These are phyloP conservation scores for Hymenochaete sp. DNA, from an alignment of 1,284 basidiomycete genomes.

Conservation along the genomic window DNA sequence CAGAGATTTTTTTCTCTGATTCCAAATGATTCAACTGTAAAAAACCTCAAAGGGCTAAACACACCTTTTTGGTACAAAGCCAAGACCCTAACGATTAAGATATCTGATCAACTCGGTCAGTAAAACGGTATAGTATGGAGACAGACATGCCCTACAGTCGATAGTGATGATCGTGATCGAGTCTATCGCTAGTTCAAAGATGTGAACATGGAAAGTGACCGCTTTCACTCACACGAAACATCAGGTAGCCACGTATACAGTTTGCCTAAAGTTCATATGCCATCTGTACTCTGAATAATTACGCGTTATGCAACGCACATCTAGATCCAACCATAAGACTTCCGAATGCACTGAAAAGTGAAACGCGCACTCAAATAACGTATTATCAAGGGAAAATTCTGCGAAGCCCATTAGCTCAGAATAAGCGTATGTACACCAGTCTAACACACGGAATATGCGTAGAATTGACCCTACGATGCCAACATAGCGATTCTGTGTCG, in stretches of 20 bases:
- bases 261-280: neutral
- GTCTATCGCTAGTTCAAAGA: neutral
- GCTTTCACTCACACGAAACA: neutral
- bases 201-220: neutral
- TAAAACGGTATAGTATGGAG: neutral
- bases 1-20: neutral
- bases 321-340: neutral
- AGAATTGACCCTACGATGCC: neutral
- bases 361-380: neutral
- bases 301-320: neutral
- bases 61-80: neutral
- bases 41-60: neutral
- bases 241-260: neutral
- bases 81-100: neutral
- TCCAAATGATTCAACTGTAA: neutral
- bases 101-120: neutral
- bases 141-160: neutral
- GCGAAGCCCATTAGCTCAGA: neutral
- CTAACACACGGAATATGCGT: neutral
- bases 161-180: conserved; percentile 1
- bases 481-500: neutral
- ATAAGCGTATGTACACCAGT: neutral
- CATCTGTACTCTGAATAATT: neutral
- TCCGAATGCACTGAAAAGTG: neutral
- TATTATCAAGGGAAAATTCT: neutral